Evolutionary conservation across 2,329 filamentous ascomycete genomes (phyloP).

Genomic region (Alternaria sp.): DNA sequence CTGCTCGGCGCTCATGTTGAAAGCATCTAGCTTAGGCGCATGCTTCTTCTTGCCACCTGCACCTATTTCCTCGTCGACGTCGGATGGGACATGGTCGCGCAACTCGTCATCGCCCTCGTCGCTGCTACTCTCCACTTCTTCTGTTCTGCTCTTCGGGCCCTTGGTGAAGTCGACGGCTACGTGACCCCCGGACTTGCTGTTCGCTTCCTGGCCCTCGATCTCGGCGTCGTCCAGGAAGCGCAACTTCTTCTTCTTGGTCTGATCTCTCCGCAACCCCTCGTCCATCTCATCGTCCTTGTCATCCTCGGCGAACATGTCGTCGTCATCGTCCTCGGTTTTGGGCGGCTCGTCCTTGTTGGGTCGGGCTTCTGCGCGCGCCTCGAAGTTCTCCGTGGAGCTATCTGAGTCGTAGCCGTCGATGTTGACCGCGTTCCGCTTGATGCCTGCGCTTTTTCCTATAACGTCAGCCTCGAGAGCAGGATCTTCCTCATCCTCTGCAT

Average conservation of each 20-base stretch:
- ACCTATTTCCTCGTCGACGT: conserved; percentile 86
- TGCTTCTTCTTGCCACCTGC: conserved; percentile 90
- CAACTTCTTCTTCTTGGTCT: conserved; percentile 68
- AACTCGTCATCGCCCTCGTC: conserved; percentile 68
- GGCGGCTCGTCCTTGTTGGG: conserved; percentile 52
- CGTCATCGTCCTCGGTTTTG: conserved; percentile 60
- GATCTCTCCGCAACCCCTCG: conserved; percentile 57
- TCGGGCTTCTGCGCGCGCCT: conserved; percentile 71
- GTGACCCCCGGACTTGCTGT: conserved; percentile 76
- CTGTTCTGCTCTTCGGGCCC: conserved; percentile 50
- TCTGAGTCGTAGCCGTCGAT: conserved; percentile 97
- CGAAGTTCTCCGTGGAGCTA: conserved; percentile 87
- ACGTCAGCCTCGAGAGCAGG: conserved; percentile 88
- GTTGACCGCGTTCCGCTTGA: conserved; percentile 93
- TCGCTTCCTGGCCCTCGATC: conserved; percentile 80
- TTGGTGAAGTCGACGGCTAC: conserved; percentile 65
- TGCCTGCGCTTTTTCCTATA: conserved; percentile 75
- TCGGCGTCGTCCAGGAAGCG: conserved; percentile 66
- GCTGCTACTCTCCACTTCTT: conserved; percentile 67
- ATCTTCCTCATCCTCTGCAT: conserved; percentile 76
- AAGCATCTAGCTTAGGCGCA: conserved; percentile 92
- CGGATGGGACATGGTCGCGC: conserved; percentile 69
- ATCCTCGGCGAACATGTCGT: conserved; percentile 85
- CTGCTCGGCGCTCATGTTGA: conserved; percentile 89
- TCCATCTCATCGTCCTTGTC: conserved; percentile 63